Base-by-base conservation (phyloP, 345 rosid genomes). In the Fremontodendron californicum region DNA sequence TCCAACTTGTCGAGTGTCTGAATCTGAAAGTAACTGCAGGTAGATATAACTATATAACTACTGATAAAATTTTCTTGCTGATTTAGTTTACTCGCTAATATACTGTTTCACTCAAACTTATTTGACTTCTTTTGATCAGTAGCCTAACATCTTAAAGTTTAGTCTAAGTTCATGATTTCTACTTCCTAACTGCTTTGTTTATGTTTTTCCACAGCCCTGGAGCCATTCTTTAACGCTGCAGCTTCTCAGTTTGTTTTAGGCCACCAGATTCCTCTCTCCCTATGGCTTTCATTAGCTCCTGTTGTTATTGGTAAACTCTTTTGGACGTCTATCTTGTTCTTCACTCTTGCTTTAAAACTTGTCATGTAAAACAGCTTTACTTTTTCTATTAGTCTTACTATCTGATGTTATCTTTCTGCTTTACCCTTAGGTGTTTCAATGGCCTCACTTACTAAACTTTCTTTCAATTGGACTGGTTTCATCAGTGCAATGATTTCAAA, bases 401-500 rank as follows among this genome's bases (percentile, higher is more conserved):
- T 46, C 75, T 77, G 69, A 78, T 46, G 27, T 43, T 77, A 31
- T 43, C 25, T 81, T 69, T 23, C 46, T 46, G 19, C 75, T 66
- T 65, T 42, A n/a, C 45, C 54, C 31, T 70, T 48, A 87, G 90
- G 90, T 81, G 90, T 87, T 37, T 85, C 90, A 39, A 87, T 85
- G 88, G 90, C 90, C 55, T 87, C 90, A 27, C 77, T 87, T 67
- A 87, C 90, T 66, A 88, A 87, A 76, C 88, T 87, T 63, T 87
- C 90, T 66, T 87, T 87, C 82, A 87, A 87, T 73, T 87, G 90
- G 90, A 78, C 77, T 42, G 88, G 90, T 62, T 87, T 87, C 78
- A 68, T 83, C 29, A 87, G 90, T 76, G 90, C 90, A 64, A 87
- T 87, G 90, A 78, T 87, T 67, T 85, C 90, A 39, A 87, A 87